Evolutionary conservation across 495 filamentous ascomycete genomes (phyloP), one percentile per base, ranked within the genome.

Genomic region (Aspergillus hancockii): DNA sequence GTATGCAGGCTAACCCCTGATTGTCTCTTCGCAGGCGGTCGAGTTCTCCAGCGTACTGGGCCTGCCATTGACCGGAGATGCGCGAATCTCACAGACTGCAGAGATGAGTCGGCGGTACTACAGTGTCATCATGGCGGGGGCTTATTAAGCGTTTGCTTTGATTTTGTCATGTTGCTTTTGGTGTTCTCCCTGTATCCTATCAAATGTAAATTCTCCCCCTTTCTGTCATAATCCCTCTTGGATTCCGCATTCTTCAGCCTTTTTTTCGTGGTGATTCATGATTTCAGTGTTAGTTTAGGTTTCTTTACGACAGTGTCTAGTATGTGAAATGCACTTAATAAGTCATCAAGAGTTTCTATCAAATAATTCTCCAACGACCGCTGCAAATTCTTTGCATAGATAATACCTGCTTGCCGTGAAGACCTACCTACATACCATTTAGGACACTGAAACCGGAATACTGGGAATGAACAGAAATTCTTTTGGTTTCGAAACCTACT

Each of bases 81-180:
- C 80, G 18, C 84, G 87, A 52, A 66, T 91, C 38, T 76, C 80
- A 66, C 87, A 92, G 67, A 86, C 86, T 4, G 79, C 82, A 38
- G 83, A 89, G 55, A 76, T 92, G 69, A 88, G 87, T 63, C 75
- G 86, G 57, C 79, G 81, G 23, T 91, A 91, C 65, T 92, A 90
- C 62, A 67, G 71, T 18, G 71, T 76, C 49, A 71, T 83, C 41
- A 79, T 85, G 75, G 79, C 79, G 14, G 74, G 76, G 50, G 78
- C 67, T 21, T 69, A 78, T 49, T 78, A 63, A 70, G 52, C 32
- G 36, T 54, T 57, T 43, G 21, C 54, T 31, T 46, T 58, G 36
- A 50, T 38, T 52, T 54, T 49, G 34, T 49, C 49, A 45, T 38
- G 41, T 56, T 49, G 45, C 54, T 47, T 47, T 54, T 63, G 57